Evolutionary conservation across 495 filamentous ascomycete genomes (phyloP).

Genomic region (Glutinoglossum americanum): DNA sequence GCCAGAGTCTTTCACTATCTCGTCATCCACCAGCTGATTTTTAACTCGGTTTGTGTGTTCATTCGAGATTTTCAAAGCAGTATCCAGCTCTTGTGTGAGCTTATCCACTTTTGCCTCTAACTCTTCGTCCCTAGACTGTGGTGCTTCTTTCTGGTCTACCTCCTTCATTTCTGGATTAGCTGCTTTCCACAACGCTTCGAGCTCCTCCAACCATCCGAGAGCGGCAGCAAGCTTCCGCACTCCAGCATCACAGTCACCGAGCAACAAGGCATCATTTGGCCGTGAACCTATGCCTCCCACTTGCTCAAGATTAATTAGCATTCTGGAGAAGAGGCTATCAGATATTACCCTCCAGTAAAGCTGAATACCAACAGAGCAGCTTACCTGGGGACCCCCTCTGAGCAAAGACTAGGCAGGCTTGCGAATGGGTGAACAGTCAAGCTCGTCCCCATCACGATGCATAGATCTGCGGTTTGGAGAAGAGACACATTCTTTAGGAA

Average conservation of each 20-base stretch:
- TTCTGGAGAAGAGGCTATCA: slow-evolving; percentile 19
- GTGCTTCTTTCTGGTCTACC: slow-evolving; percentile 11
- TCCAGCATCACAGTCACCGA: slow-evolving; percentile 63
- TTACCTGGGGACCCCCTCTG: slow-evolving; percentile 29
- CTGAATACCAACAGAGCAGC: neutral
- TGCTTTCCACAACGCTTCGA: slow-evolving; percentile 46
- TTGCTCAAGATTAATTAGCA: slow-evolving; percentile 74
- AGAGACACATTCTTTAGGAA: slow-evolving; percentile 42
- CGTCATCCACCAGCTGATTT: neutral
- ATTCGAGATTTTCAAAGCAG: slow-evolving; percentile 3
- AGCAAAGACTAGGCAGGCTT: slow-evolving; percentile 42
- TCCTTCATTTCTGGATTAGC: slow-evolving; percentile 20
- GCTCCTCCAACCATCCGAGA: slow-evolving; percentile 70
- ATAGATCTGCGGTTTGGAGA: slow-evolving; percentile 47
- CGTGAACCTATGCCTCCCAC: slow-evolving; percentile 50
- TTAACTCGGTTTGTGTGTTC: neutral
- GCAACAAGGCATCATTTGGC: slow-evolving; percentile 51
- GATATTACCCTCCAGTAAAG: neutral
- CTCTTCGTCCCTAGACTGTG: slow-evolving; percentile 28
- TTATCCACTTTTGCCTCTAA: slow-evolving; percentile 3
- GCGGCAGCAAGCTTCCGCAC: slow-evolving; percentile 64
- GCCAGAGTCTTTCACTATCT: neutral
- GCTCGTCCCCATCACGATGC: slow-evolving; percentile 83
- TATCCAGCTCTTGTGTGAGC: slow-evolving; percentile 2
- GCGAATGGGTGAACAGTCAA: slow-evolving; percentile 81